Evolutionary conservation across 2,329 filamentous ascomycete species (phyloP).

Genomic region (Botrytis galanthina): DNA sequence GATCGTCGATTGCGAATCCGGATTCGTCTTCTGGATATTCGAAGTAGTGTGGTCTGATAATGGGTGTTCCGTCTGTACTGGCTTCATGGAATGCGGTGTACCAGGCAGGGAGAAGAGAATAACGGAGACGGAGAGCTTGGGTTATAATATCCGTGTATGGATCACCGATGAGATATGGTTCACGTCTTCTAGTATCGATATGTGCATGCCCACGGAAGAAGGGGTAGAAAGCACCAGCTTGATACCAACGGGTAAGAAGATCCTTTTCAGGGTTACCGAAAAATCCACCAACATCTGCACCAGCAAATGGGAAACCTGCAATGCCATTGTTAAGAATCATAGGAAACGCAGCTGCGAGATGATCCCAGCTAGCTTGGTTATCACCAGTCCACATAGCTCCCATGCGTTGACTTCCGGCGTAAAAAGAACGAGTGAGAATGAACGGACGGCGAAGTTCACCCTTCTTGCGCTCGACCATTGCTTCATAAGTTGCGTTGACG

Average conservation of each 20-base stretch:
- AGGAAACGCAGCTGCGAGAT: constrained; percentile 83
- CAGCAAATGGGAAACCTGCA: constrained; percentile 87
- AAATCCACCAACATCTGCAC: constrained; percentile 95
- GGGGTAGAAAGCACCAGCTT: constrained; percentile 93
- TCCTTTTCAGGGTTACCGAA: constrained; percentile 96
- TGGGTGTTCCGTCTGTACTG: constrained; percentile 76
- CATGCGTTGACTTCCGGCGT: constrained; percentile 81
- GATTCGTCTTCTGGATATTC: constrained; percentile 81
- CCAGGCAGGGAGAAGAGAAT: constrained; percentile 87
- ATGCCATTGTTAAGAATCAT: constrained; percentile 95
- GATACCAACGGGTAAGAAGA: constrained; percentile 91
- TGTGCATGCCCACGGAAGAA: constrained; percentile 98
- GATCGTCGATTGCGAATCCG: constrained; percentile 87
- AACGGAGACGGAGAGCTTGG: constrained; percentile 81
- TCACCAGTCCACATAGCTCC: constrained; percentile 99
- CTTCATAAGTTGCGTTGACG: constrained; percentile 89
- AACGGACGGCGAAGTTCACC: constrained; percentile 85
- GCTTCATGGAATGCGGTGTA: constrained; percentile 96
- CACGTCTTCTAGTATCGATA: constrained; percentile 89
- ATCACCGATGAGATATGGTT: constrained; percentile 84
- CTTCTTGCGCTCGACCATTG: constrained; percentile 78
- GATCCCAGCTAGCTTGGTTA: constrained; percentile 90
- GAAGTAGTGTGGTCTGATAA: constrained; percentile 90
- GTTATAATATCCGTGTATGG: constrained; percentile 85
- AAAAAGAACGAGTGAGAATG: constrained; percentile 89